Evolutionary conservation across 441 rosid species (phyloP).

Genomic region (Rhodomyrtus psidioides): DNA sequence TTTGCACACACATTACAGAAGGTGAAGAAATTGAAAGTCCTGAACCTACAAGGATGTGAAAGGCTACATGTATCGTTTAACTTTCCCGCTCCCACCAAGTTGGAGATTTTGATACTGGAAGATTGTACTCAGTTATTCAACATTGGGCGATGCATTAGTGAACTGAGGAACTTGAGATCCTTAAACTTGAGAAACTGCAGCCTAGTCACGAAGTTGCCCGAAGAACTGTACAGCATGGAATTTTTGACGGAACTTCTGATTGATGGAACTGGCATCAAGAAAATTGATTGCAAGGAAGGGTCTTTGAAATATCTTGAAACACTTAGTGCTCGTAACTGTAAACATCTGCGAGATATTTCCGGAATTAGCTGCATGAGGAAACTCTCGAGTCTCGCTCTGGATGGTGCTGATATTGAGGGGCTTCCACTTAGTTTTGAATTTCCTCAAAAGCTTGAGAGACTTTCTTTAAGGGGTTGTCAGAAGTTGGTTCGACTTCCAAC

Average conservation of each 20-base stretch:
- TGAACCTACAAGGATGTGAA: neutral
- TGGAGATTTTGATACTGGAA: neutral
- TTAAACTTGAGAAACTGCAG: neutral
- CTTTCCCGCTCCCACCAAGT: neutral
- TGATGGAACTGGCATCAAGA: neutral
- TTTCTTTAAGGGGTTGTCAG: neutral
- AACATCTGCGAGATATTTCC: neutral
- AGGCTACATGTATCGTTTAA: neutral
- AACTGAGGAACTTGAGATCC: neutral
- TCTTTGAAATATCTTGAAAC: neutral
- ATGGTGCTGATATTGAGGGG: neutral
- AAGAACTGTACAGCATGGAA: neutral
- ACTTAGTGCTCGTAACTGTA: neutral
- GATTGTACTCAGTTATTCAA: neutral
- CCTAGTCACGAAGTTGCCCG: neutral
- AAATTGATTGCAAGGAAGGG: fast-evolving
- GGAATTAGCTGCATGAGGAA: neutral
- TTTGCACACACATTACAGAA: neutral
- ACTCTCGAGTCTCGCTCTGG: neutral
- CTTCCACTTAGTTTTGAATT: neutral
- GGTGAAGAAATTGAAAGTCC: neutral
- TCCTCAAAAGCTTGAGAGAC: neutral
- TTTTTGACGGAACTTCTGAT: neutral
- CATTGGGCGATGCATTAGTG: neutral
- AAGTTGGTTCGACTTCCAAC: neutral